A percentile compares a stretch with the other conserved stretches of the same genome.
phyloP scores from a whole-genome alignment of 1,284 basidiomycete genomes.

The Earliella scabrosa region DNA sequence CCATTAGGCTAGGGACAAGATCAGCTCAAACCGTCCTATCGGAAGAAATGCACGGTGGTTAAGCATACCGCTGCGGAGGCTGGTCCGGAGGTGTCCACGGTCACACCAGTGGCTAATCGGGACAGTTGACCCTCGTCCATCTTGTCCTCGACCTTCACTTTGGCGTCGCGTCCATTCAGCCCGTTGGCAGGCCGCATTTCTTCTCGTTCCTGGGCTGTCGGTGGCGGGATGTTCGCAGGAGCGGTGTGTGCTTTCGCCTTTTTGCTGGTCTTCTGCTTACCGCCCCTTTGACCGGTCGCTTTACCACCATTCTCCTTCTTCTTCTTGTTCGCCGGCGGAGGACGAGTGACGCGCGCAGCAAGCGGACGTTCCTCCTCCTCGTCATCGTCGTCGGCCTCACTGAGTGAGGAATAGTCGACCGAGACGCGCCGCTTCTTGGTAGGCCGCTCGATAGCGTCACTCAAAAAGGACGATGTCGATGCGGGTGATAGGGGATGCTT shows the following conservation, averaged over 20 bases:
- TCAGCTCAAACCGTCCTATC: conserved; percentile 1
- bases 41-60: too few relatives aligned
- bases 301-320: conserved; percentile 23
- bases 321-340: conserved; percentile 11
- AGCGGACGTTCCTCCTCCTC: conserved; percentile 69
- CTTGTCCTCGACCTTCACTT: conserved; percentile 75
- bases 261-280: conserved; percentile 61
- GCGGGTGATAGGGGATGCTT: conserved; percentile 53
- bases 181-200: conserved; percentile 50
- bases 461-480: conserved; percentile 57
- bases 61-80: conserved; percentile 51
- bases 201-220: conserved; percentile 44
- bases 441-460: conserved; percentile 38
- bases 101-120: conserved; percentile 79
- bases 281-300: conserved; percentile 43
- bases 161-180: conserved; percentile 51
- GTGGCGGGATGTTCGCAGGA: conserved; percentile 41
- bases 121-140: conserved; percentile 76
- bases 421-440: conserved; percentile 39
- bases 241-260: conserved; percentile 63
- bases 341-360: conserved; percentile 49
- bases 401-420: conserved; percentile 32
- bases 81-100: conserved; percentile 66
- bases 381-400: conserved; percentile 44
- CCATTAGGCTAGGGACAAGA: conserved; percentile 44